Evolutionary conservation across 495 filamentous ascomycete species (phyloP).

Genomic region (Staphylotrichum tortipilum): DNA sequence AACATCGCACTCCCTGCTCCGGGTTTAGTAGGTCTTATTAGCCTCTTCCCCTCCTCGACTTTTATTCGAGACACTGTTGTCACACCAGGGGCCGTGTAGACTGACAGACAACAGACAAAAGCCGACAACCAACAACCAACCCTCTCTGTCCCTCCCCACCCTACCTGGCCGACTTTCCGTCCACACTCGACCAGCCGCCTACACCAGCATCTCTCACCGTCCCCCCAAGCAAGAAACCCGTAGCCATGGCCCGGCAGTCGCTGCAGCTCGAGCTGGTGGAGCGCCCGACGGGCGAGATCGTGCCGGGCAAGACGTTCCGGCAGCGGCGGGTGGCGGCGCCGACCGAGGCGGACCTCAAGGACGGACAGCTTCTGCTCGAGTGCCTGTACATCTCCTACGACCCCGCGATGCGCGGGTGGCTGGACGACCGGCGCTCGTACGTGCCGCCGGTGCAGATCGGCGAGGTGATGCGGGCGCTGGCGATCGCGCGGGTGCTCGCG

Average conservation of each 20-base stretch:
- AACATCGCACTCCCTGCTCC: too few relatives aligned
- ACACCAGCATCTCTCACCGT: background rate
- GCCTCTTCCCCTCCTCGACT: too few relatives aligned
- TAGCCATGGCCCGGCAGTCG: slow-evolving; percentile 32
- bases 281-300: slow-evolving; percentile 37
- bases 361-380: slow-evolving; percentile 58
- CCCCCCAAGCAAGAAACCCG: too few relatives aligned
- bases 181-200: too few relatives aligned
- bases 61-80: too few relatives aligned
- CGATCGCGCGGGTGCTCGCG: slow-evolving; percentile 45
- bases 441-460: slow-evolving; percentile 56
- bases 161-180: too few relatives aligned
- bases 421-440: slow-evolving; percentile 59
- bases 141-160: too few relatives aligned
- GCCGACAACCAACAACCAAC: too few relatives aligned
- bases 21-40: too few relatives aligned
- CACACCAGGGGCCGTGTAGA: too few relatives aligned
- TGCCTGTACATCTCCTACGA: slow-evolving; percentile 66
- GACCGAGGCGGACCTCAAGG: slow-evolving; percentile 36
- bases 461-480: slow-evolving; percentile 57
- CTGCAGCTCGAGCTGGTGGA: slow-evolving; percentile 42
- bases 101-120: too few relatives aligned
- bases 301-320: slow-evolving; percentile 46
- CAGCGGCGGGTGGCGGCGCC: slow-evolving; percentile 40
- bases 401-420: slow-evolving; percentile 74